Evolutionary conservation across 805 yeast genomes (phyloP), one percentile per base, ranked within the genome.

Genomic region (Priceomyces carsonii): DNA sequence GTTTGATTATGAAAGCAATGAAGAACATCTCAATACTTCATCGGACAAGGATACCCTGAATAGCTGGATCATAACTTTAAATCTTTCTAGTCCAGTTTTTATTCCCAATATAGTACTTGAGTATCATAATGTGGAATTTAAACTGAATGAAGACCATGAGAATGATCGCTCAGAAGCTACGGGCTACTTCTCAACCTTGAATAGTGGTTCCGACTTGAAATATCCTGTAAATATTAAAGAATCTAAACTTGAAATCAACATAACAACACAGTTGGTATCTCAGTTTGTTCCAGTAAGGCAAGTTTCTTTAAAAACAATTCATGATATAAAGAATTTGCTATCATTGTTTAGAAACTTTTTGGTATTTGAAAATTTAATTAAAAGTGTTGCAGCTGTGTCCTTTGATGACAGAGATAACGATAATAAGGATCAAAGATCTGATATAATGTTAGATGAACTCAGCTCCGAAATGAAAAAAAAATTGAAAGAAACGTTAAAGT

Each of bases 401-500:
- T 8, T 15, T 20, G 19, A 30, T 15, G n/a, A 21, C 30, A 25
- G 30, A 10, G 18, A 23, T 21, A 26, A 44, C 9, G 6, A 8
- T 6, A 26, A 14, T 6, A 16, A 28, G 5, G 16, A n/a, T 4
- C 19, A 12, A 8, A 20, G 22, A 13, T 8, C 24, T 9, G 22
- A 23, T 10, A 4, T 30, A 13, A 9, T 14, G 25, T 42, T 33
- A 13, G 36, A 32, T 7, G 55, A 46, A 27, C 30, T 49, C 16
- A 43, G 46, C 5, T 46, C 42, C 16, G 61, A 56, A 18, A 42
- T 50, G 3, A 61, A 53, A 31, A 51, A 54, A 31, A 63, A 50
- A 32, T 47, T 68, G 25, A 58, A 57, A 29, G 60, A 61, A 21
- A 51, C 70, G 3, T 51, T 67, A 23, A 61, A 60, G 34, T 43